Percentiles rank a stretch among this genome's conserved stretches.
Evolutionary conservation across 768 basidiomycete species (phyloP).

Genomic region (Russula compacta): DNA sequence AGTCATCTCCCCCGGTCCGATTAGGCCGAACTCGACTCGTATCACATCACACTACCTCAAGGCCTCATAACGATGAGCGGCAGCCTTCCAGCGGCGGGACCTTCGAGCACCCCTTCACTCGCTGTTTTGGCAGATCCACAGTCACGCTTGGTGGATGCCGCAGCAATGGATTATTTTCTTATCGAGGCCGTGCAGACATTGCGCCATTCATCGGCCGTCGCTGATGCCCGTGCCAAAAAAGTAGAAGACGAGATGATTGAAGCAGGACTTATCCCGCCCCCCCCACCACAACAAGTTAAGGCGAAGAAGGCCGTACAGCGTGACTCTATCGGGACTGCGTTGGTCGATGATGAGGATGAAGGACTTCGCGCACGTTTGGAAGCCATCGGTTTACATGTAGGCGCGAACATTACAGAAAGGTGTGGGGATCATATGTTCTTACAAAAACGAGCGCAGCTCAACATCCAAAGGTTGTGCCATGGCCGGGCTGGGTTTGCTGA

Average conservation of each 20-base stretch:
- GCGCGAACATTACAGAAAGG: slow-evolving; percentile 81
- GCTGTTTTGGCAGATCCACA: slow-evolving; percentile 60
- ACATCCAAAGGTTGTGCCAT: slow-evolving; percentile 52
- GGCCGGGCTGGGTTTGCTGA: slow-evolving; percentile 69
- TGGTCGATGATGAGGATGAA: slow-evolving; percentile 62
- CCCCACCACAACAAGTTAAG: slow-evolving; percentile 33
- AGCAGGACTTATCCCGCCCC: slow-evolving; percentile 58
- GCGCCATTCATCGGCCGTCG: slow-evolving; percentile 63
- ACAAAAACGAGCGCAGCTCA: neutral
- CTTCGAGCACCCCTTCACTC: slow-evolving; percentile 28
- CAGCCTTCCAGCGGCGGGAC: slow-evolving; percentile 7
- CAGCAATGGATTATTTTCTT: slow-evolving; percentile 78
- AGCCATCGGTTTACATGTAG: slow-evolving; percentile 78
- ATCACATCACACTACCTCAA: neutral
- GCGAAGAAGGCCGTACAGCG: slow-evolving; percentile 31
- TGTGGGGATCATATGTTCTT: slow-evolving; percentile 28
- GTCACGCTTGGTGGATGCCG: slow-evolving; percentile 48
- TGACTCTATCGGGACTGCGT: slow-evolving; percentile 30
- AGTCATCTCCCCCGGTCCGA: neutral
- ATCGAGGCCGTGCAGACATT: slow-evolving; percentile 74
- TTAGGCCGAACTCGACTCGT: slow-evolving; percentile 19
- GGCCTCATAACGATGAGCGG: neutral
- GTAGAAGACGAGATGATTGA: slow-evolving; percentile 74
- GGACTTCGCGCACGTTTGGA: slow-evolving; percentile 62
- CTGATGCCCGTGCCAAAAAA: slow-evolving; percentile 54